Percentiles rank a stretch among this genome's conserved stretches.
Evolutionary conservation across 768 basidiomycete genomes (phyloP).

Genomic region (Tricholoma flavovirens): DNA sequence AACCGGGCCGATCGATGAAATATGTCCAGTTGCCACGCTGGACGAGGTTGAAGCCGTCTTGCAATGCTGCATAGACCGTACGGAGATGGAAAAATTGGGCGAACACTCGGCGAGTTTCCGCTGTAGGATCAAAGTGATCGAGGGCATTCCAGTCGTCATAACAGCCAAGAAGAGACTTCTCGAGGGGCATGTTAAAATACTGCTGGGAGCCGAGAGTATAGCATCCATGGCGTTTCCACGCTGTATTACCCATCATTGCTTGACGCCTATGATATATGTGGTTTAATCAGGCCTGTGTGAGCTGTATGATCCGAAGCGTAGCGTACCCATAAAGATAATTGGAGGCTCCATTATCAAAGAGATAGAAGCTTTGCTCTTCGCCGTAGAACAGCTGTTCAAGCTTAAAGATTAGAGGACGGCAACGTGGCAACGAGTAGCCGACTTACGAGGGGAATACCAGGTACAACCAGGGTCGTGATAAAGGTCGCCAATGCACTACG

Average conservation of each 20-base stretch:
- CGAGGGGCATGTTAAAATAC: constrained; percentile 91
- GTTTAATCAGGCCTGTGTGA: neutral
- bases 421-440: neutral
- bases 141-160: constrained; percentile 88
- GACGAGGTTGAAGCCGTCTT: constrained; percentile 84
- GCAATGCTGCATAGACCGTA: constrained; percentile 59
- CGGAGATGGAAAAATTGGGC: constrained; percentile 71
- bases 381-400: constrained; percentile 68
- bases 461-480: constrained; percentile 75
- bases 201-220: constrained; percentile 86
- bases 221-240: constrained; percentile 93
- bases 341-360: constrained; percentile 80
- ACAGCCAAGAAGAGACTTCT: constrained; percentile 75
- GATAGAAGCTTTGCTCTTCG: constrained; percentile 88
- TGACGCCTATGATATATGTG: constrained; percentile 58
- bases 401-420: constrained; percentile 7
- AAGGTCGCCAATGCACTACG: constrained; percentile 73
- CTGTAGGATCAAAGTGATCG: constrained; percentile 92
- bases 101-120: constrained; percentile 68
- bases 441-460: constrained; percentile 74
- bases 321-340: constrained; percentile 88
- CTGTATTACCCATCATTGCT: constrained; percentile 77
- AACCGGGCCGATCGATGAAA: constrained; percentile 74
- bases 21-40: constrained; percentile 85
- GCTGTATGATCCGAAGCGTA: neutral